Evolutionary conservation across 139 green algal species (phyloP).

Genomic region (Asterochloris erici): DNA sequence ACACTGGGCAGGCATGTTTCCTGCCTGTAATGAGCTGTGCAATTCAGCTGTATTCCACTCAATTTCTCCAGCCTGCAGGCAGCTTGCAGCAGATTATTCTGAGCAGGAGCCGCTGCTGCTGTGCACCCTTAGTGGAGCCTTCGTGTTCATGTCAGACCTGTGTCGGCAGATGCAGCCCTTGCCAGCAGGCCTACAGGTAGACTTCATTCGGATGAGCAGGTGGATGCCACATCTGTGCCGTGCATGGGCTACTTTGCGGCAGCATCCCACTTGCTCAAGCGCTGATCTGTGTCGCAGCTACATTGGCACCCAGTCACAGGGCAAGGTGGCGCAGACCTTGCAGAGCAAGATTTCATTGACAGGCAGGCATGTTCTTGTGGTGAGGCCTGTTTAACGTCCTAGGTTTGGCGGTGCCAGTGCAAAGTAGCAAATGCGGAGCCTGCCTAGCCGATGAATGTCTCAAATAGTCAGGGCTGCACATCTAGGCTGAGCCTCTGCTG

Average conservation of each 20-base stretch:
- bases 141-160: conserved; percentile 60
- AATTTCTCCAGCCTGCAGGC: conserved; percentile 10
- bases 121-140: conserved; percentile 51
- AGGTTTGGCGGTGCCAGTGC: conserved; percentile 20
- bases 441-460: conserved; percentile 24
- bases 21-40: too few species aligned
- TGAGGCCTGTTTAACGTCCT: background rate
- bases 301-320: conserved; percentile 13
- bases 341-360: conserved; percentile 35
- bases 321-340: conserved; percentile 49
- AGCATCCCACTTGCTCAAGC: conserved; percentile 20
- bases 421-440: background rate
- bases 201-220: conserved; percentile 47
- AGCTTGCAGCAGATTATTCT: conserved; percentile 41
- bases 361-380: background rate
- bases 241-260: too few species aligned
- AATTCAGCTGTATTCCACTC: background rate
- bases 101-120: conserved; percentile 43
- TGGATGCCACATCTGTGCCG: conserved; percentile 4
- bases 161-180: conserved; percentile 44
- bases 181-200: conserved; percentile 39
- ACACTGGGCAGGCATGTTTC: background rate
- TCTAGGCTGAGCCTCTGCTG: background rate
- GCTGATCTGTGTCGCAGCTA: conserved; percentile 23
- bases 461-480: background rate